Evolutionary conservation across 2,329 filamentous ascomycete species (phyloP).

Genomic region (Ceratocystis huliohia): DNA sequence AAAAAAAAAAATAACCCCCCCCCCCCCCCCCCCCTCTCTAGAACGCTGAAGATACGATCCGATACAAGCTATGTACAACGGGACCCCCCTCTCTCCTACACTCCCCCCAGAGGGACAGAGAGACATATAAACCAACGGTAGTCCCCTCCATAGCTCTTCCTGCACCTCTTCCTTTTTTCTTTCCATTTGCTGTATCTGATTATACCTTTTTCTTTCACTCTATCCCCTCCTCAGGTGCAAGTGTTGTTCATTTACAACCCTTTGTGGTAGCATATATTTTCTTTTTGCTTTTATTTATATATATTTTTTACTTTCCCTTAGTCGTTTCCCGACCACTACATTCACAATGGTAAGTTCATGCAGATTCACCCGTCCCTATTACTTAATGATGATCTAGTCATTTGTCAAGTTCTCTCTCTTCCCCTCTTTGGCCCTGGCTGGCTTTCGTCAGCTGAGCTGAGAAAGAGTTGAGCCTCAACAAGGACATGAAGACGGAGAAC

Average conservation of each 20-base stretch:
- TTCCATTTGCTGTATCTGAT: slow-evolving; percentile 18
- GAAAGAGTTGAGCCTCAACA: slow-evolving; percentile 13
- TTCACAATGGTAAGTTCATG: slow-evolving; percentile 18
- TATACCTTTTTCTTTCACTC: slow-evolving; percentile 12
- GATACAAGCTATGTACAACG: not conserved
- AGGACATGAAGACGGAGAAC: not conserved
- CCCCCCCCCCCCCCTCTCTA: not conserved
- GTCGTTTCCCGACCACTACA: slow-evolving; percentile 12
- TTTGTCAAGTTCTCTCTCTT: not conserved
- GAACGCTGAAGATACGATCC: slow-evolving; percentile 5
- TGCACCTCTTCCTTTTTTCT: slow-evolving; percentile 13
- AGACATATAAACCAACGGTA: slow-evolving; percentile 18
- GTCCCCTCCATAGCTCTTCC: not conserved
- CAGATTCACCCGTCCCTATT: not conserved
- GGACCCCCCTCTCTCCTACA: not conserved
- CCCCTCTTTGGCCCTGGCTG: not conserved
- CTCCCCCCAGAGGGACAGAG: not conserved
- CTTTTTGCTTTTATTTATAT: slow-evolving; percentile 14
- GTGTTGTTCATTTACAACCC: slow-evolving; percentile 8
- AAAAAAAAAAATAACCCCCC: not conserved
- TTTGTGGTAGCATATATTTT: slow-evolving; percentile 8
- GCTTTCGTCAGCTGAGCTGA: not conserved
- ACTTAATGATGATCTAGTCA: not conserved
- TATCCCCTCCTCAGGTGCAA: slow-evolving; percentile 11
- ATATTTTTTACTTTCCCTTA: slow-evolving; percentile 4